phyloP scores from a whole-genome alignment of 305 asterid species.

The Plantago coronopus region DNA sequence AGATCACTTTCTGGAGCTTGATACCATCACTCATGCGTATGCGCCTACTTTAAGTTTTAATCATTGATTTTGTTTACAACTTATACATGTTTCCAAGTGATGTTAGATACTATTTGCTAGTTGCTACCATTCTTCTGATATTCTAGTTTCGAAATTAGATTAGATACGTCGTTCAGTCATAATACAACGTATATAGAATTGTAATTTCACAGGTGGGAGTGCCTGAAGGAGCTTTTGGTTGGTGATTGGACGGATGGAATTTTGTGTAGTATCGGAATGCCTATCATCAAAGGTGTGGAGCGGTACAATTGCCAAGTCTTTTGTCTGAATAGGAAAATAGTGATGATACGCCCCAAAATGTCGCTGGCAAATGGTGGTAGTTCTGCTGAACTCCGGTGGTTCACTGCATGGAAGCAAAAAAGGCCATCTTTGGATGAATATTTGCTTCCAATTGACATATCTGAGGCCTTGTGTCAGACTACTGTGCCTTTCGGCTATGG shows the following conservation, averaged over 20 bases:
- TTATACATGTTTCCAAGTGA: too few species aligned
- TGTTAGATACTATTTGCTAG: too few species aligned
- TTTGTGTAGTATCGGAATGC: conserved; percentile 75
- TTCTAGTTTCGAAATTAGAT: neutral
- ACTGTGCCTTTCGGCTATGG: conserved; percentile 72
- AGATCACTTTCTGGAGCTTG: conserved; percentile 70
- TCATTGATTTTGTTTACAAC: neutral
- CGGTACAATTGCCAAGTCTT: conserved; percentile 66
- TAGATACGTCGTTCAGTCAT: neutral
- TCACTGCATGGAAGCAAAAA: conserved; percentile 75
- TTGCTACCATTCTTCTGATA: neutral
- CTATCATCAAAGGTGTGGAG: conserved; percentile 56
- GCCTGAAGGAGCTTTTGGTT: conserved; percentile 32
- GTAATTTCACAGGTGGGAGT: conserved; percentile 32
- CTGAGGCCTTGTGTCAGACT: conserved; percentile 50
- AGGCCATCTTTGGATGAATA: conserved; percentile 35
- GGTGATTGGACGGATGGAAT: conserved; percentile 42
- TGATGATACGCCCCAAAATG: conserved; percentile 76
- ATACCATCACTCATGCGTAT: conserved; percentile 67
- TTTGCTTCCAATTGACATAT: conserved; percentile 47
- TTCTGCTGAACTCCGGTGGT: conserved; percentile 60
- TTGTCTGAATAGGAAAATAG: conserved; percentile 57
- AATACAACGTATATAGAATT: neutral
- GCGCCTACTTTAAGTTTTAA: conserved; percentile 2
- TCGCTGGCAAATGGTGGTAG: conserved; percentile 70